Percentiles rank a stretch among this genome's conserved stretches.
These are phyloP conservation scores for Lophiostoma macrostomum DNA, from an alignment of 495 filamentous ascomycete genomes.

Conservation along the genomic window DNA sequence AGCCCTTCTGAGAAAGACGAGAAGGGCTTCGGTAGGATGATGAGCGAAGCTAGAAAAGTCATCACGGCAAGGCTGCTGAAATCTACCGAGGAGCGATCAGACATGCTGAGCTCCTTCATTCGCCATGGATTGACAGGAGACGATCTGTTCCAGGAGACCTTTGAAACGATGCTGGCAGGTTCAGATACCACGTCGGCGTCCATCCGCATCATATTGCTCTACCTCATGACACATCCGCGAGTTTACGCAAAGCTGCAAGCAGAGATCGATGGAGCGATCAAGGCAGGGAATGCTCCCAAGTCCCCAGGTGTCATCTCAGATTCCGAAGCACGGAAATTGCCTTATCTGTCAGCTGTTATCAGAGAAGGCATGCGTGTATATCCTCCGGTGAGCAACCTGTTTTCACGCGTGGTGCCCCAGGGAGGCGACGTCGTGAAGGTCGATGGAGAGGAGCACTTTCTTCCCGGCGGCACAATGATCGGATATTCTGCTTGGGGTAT, in stretches of 20 bases:
- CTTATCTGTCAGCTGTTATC: constrained; percentile 27
- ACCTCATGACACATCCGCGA: constrained; percentile 25
- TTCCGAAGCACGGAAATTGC: constrained; percentile 16
- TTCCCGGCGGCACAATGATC: constrained; percentile 30
- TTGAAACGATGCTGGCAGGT: constrained; percentile 37
- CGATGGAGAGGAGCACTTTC: constrained; percentile 35
- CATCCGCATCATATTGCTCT: constrained; percentile 27
- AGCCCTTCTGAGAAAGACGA: constrained; percentile 26
- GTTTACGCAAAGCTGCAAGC: constrained; percentile 27
- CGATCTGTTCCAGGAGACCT: constrained; percentile 38
- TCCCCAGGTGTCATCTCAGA: constrained; percentile 20
- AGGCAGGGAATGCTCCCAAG: constrained; percentile 12
- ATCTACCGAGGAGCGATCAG: constrained; percentile 30
- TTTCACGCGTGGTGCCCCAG: constrained; percentile 22
- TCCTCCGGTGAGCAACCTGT: constrained; percentile 28
- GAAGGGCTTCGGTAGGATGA: constrained; percentile 28
- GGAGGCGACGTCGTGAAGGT: constrained; percentile 37
- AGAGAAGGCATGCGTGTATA: constrained; percentile 30
- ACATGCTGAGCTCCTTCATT: constrained; percentile 44
- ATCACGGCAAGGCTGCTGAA: constrained; percentile 11
- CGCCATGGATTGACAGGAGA: constrained; percentile 41
- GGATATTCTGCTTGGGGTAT: constrained; percentile 39
- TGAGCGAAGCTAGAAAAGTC: constrained; percentile 19
- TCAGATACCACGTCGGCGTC: constrained; percentile 28
- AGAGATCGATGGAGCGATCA: constrained; percentile 30